Evolutionary conservation across 805 yeast species (phyloP).

Genomic region (Metschnikowia reukaufii): DNA sequence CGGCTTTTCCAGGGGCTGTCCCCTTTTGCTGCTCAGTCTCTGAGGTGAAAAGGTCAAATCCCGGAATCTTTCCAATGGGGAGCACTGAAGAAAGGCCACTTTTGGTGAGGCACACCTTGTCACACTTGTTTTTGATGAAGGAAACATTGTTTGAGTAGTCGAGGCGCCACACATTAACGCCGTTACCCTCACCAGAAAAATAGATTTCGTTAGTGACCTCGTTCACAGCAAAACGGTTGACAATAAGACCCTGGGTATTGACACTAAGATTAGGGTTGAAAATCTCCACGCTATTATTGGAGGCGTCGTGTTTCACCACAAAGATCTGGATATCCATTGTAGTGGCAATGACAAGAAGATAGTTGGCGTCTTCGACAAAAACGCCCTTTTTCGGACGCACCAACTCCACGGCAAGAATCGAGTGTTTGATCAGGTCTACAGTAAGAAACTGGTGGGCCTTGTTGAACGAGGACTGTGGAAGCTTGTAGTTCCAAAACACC

Average conservation of each 20-base stretch:
- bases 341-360: constrained; percentile 75
- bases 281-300: constrained; percentile 55
- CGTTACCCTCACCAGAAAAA: constrained; percentile 79
- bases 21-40: constrained; percentile 19
- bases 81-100: constrained; percentile 47
- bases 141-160: constrained; percentile 79
- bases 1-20: constrained; percentile 4
- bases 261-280: constrained; percentile 83
- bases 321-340: constrained; percentile 73
- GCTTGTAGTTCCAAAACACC: constrained; percentile 79
- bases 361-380: constrained; percentile 74
- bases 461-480: constrained; percentile 48
- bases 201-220: constrained; percentile 74
- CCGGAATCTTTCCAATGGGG: constrained; percentile 36
- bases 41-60: constrained; percentile 31
- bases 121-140: constrained; percentile 83
- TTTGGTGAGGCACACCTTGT: constrained; percentile 78
- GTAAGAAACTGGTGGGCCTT: constrained; percentile 60
- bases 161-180: constrained; percentile 81
- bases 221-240: constrained; percentile 58
- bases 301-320: constrained; percentile 59
- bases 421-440: constrained; percentile 77
- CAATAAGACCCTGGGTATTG: constrained; percentile 74
- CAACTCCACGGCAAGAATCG: constrained; percentile 71
- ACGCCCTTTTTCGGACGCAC: constrained; percentile 81